Base-by-base conservation (phyloP, 768 basidiomycete species). In the Pleurotus giganteus region DNA sequence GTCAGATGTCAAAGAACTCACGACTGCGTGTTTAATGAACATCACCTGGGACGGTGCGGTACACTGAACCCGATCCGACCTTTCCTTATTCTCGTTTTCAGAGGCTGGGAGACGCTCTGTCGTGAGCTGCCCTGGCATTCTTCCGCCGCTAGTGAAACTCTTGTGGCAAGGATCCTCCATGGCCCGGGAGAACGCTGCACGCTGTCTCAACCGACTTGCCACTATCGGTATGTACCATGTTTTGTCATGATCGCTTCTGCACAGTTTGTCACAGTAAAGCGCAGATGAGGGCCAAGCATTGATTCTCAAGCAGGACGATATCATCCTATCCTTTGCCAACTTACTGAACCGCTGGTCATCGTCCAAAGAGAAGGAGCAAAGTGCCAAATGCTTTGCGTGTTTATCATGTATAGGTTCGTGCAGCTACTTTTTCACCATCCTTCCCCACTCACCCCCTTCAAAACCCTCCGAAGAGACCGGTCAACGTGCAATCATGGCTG, bases 41-140 rank as follows among this genome's bases (percentile, higher is more conserved):
- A n/a, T 54, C 13, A 28, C 53, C 19, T 54, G 53, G 53, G 41
- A 54, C 26, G 53, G 53, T 54, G 26, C 17, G 19, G 23, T 26
- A 8, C 7, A 0, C 17, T 43, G 24, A 5, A 7, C 26, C 27
- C 3, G 5, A n/a, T 19, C 19, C 27, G 12, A 6, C 4, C 37
- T 5, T 4, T 43, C 41, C 41, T 28, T n/a, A 31, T 12, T 7
- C 23, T n/a, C 19, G 9, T 43, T 41, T n/a, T 3, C 29, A 54
- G 53, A 39, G 3, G 37, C 28, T 19, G 53, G 53, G 17, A 21
- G 42, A 44, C 26, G 23, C 17, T 12, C 41, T 6, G 17, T 54
- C 31, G 37, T 28, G 6, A 31, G 23, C 3, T 42, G 17, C 36
- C 53, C 24, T 31, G 31, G 23, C 17, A 17, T 54, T 9, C 53